A percentile compares a stretch with the other conserved stretches of the same genome.
Conservation (phyloP, 352 stramenopile genomes). For the Pythium volutum region DNA sequence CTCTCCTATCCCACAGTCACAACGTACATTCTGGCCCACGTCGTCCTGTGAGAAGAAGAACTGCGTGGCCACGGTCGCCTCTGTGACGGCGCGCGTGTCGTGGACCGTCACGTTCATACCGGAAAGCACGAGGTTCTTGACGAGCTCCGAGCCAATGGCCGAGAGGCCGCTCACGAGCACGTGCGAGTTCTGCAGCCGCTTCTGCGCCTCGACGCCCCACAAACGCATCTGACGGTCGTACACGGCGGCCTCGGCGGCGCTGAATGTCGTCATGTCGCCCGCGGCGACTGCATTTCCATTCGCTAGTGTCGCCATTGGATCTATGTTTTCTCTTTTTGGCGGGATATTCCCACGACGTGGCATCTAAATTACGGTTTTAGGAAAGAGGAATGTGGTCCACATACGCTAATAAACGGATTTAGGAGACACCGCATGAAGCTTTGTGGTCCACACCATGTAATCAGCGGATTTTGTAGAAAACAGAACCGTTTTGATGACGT, state of each 20-base stretch:
- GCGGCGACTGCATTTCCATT: background rate
- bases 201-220: slow-evolving; percentile 98
- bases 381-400: background rate
- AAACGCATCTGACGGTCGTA: slow-evolving; percentile 99
- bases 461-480: too few relatives aligned
- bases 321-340: slow-evolving; percentile 1
- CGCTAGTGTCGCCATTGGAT: slow-evolving; percentile 1
- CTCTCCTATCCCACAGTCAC: background rate
- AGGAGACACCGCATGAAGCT: background rate
- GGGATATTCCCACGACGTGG: background rate
- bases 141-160: slow-evolving; percentile 88
- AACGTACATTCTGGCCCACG: slow-evolving; percentile 68
- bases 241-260: slow-evolving; percentile 88
- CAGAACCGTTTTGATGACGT: too few relatives aligned
- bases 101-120: slow-evolving; percentile 93
- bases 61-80: slow-evolving; percentile 56
- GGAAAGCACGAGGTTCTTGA: slow-evolving; percentile 97
- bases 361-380: background rate
- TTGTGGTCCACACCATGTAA: too few relatives aligned
- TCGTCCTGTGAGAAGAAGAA: slow-evolving; percentile 82
- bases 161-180: slow-evolving; percentile 88
- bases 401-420: background rate
- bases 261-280: slow-evolving; percentile 43
- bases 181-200: slow-evolving; percentile 83
- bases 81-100: slow-evolving; percentile 61